Conservation (phyloP, 257 asterid species). For the Perilla frutescens region DNA sequence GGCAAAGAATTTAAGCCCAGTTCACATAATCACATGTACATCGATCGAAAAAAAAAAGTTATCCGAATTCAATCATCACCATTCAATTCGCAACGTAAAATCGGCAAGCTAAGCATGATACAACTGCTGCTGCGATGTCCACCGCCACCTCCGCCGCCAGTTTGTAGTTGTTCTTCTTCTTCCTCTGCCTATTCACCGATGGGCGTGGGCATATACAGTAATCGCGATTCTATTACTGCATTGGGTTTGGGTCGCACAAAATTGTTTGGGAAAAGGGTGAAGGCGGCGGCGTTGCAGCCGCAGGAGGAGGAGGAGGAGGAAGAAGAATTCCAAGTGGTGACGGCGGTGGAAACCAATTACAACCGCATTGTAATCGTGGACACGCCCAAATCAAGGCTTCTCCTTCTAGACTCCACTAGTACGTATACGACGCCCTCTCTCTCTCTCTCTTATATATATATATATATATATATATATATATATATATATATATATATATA, state of each 20-base stretch:
- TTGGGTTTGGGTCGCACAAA: neutral
- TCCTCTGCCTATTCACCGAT: neutral
- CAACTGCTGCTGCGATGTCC: constrained; percentile 10
- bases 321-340: constrained; percentile 50
- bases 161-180: neutral
- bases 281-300: constrained; percentile 31
- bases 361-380: constrained; percentile 67
- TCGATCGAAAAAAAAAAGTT: too few species aligned
- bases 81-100: neutral
- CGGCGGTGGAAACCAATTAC: constrained; percentile 52
- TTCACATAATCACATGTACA: too few species aligned
- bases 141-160: neutral
- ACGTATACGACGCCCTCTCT: constrained; percentile 15
- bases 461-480: too few species aligned
- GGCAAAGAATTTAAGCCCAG: too few species aligned
- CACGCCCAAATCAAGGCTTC: constrained; percentile 56
- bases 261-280: constrained; percentile 13
- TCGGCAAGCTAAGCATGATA: neutral
- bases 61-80: neutral
- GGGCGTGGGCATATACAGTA: too few species aligned
- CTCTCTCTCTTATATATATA: neutral
- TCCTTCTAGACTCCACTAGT: constrained; percentile 78
- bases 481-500: too few species aligned
- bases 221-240: neutral
- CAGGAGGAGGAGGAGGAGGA: constrained; percentile 29